Evolutionary conservation across 2,329 filamentous ascomycete species (phyloP).

Genomic region (Nemania bipapillata): DNA sequence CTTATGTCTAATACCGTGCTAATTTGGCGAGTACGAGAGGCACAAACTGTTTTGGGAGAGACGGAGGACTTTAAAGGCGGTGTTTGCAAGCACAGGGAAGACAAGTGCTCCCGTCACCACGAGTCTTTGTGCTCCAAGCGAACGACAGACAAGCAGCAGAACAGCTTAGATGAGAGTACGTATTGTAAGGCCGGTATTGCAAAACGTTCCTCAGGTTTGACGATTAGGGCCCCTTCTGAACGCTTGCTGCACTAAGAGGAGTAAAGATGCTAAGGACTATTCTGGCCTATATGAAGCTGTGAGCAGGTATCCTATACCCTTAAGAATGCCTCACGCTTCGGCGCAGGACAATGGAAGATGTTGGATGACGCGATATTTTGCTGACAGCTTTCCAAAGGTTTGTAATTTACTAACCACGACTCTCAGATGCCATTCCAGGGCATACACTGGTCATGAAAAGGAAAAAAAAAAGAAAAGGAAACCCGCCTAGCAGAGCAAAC

Average conservation of each 20-base stretch:
- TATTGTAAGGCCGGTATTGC: not conserved
- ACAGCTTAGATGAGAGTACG: not conserved
- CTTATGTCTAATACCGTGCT: constrained; percentile 3
- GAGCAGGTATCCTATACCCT: not conserved
- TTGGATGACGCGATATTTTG: not conserved
- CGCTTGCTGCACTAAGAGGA: not conserved
- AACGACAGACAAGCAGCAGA: not conserved
- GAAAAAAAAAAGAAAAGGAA: not conserved
- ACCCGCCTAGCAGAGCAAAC: not conserved
- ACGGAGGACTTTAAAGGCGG: not conserved
- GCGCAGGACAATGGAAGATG: not conserved
- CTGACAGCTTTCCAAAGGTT: not conserved
- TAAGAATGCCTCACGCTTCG: not conserved
- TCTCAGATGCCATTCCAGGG: not conserved
- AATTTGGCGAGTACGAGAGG: too few relatives aligned
- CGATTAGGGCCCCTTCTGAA: not conserved
- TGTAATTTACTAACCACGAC: not conserved
- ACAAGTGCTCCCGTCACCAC: not conserved
- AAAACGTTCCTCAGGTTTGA: not conserved
- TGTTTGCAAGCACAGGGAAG: not conserved
- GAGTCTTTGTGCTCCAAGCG: not conserved
- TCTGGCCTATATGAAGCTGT: not conserved
- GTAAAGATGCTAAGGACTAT: not conserved
- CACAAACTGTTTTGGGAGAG: not conserved
- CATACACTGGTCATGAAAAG: not conserved